A percentile compares a stretch with the other conserved stretches of the same genome.
Conservation (phyloP, 2,329 filamentous ascomycete genomes). For the Colletotrichum sp. region DNA sequence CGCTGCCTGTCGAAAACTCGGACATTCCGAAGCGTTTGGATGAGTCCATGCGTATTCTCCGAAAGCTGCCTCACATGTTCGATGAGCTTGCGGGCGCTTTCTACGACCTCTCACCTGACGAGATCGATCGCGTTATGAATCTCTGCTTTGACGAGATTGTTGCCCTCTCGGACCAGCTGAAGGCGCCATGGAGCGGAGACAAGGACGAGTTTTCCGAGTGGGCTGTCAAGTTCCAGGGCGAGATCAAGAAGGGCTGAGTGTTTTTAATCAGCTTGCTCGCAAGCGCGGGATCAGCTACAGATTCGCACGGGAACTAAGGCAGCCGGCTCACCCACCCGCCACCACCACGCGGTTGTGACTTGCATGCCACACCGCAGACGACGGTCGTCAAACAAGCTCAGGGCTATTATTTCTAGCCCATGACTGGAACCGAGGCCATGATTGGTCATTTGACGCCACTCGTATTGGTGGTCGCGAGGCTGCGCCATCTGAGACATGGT, state of each 20-base stretch:
- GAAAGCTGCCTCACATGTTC: slow-evolving; percentile 68
- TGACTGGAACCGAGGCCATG: background rate
- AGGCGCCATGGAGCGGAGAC: slow-evolving; percentile 65
- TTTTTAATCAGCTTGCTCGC: background rate
- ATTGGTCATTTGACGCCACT: slow-evolving; percentile 15
- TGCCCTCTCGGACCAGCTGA: slow-evolving; percentile 59
- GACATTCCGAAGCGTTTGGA: slow-evolving; percentile 54
- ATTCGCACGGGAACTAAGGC: slow-evolving; percentile 1
- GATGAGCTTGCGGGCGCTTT: slow-evolving; percentile 75
- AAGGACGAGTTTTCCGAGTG: slow-evolving; percentile 82
- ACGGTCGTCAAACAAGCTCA: background rate
- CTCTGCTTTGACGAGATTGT: slow-evolving; percentile 66
- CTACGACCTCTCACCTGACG: slow-evolving; percentile 68
- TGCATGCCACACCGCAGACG: background rate
- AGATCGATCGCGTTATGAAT: slow-evolving; percentile 64
- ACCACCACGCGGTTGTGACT: background rate
- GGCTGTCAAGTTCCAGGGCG: slow-evolving; percentile 64
- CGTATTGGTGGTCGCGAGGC: background rate
- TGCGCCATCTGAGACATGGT: slow-evolving; percentile 1
- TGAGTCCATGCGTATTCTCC: slow-evolving; percentile 59
- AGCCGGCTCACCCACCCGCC: background rate
- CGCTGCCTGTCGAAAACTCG: slow-evolving; percentile 37
- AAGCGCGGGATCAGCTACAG: background rate
- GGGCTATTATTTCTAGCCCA: background rate
- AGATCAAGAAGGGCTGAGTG: slow-evolving; percentile 50